Evolutionary conservation across 305 asterid genomes (phyloP).

Genomic region (Fraxinus dipetala): DNA sequence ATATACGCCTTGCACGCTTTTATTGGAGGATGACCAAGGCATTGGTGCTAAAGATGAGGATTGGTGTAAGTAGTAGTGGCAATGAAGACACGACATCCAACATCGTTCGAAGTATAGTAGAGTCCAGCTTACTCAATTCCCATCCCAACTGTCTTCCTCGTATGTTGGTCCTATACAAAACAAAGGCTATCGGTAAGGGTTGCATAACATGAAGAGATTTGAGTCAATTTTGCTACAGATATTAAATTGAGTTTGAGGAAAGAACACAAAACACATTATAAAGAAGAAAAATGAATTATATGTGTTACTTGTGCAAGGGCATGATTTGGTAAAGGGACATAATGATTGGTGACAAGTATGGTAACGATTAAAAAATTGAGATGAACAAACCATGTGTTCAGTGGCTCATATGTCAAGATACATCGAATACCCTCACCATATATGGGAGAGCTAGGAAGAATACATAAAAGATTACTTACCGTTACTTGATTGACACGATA

Average conservation of each 20-base stretch:
- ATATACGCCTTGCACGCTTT: neutral
- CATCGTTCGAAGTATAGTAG: neutral
- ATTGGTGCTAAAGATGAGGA: neutral
- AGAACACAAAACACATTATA: neutral
- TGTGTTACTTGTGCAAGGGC: neutral
- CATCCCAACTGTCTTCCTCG: neutral
- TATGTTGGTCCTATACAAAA: neutral
- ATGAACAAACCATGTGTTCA: neutral
- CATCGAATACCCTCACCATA: neutral
- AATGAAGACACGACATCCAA: neutral
- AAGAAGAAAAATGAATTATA: neutral
- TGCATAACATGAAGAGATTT: neutral
- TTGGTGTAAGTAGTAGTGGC: neutral
- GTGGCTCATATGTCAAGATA: neutral
- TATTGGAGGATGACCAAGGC: neutral
- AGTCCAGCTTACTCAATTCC: neutral
- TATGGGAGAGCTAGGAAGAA: neutral
- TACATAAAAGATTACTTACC: neutral
- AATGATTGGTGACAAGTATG: neutral
- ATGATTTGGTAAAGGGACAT: neutral
- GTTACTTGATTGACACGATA: neutral
- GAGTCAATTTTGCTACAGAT: neutral
- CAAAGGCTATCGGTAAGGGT: neutral
- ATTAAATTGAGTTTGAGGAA: neutral
- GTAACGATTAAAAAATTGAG: neutral